Evolutionary conservation across 768 basidiomycete genomes (phyloP), one percentile per base, ranked within the genome.

Genomic region (Harrya chromipes): DNA sequence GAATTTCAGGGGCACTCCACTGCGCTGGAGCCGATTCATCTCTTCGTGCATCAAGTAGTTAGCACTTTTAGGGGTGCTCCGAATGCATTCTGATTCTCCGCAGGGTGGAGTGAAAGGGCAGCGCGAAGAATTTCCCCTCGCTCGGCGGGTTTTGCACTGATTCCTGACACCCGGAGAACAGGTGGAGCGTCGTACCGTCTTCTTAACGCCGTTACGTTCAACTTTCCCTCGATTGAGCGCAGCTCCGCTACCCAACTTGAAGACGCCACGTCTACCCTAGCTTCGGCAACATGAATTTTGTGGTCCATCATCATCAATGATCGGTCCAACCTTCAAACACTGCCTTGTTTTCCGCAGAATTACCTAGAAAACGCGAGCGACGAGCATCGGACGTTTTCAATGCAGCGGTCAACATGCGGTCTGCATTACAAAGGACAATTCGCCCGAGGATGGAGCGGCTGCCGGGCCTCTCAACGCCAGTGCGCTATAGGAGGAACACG

Each of bases 291-390:
- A 21, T 23, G 29, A 38, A 26, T 17, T 24, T 41, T 33, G 24
- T 29, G 8, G 12, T 36, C 29, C 31, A 39, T 43, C 55, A 48
- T 44, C 39, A 50, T 31, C 14, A 26, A 40, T 35, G 16, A 53
- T 48, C 27, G 45, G 43, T 53, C 40, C 45, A 40, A 41, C 44
- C 44, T 31, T 41, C 31, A 16, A 36, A 53, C 54, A 66, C 55
- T 10, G 58, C 61, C 52, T 41, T 37, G 20, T 21, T 29, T 21
- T 41, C n/a, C 52, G 19, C 49, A 49, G 31, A 39, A 34, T 43
- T 7, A 6, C 40, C 31, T 20, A 37, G 49, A 45, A 41, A 38
- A 33, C 16, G 6, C 33, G 14, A 49, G 44, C 44, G 19, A 45
- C 39, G 47, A 33, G 33, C 40, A 29, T 48, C 47, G 17, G 44